Conservation (phyloP, 1,139 yeast genomes). For the Yamadazyma membranifaciens region DNA sequence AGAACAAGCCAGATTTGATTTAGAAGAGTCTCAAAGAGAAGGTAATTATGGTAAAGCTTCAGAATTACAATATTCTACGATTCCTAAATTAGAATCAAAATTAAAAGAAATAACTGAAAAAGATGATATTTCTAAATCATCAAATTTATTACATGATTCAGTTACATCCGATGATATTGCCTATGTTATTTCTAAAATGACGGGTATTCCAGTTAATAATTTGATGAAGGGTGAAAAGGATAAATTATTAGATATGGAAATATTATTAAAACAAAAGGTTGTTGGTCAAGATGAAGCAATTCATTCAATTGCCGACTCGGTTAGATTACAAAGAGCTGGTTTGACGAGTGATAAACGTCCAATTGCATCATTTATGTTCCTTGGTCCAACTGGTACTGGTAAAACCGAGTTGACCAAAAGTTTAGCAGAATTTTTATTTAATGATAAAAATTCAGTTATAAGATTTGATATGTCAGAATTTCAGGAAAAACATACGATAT, state of each 20-base stretch:
- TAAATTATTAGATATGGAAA: conserved; percentile 83
- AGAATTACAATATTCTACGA: conserved; percentile 79
- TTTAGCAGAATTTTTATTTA: conserved; percentile 86
- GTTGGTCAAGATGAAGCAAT: conserved; percentile 97
- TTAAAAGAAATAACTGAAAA: conserved; percentile 48
- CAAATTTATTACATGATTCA: conserved; percentile 73
- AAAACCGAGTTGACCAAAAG: conserved; percentile 93
- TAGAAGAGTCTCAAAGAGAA: conserved; percentile 78
- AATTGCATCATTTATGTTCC: conserved; percentile 90
- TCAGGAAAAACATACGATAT: conserved; percentile 89
- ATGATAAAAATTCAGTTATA: conserved; percentile 80
- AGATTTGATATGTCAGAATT: conserved; percentile 98
- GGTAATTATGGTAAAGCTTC: conserved; percentile 90
- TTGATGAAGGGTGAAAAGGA: conserved; percentile 94
- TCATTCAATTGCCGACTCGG: conserved; percentile 87
- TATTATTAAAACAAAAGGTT: conserved; percentile 69
- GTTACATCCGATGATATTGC: conserved; percentile 95
- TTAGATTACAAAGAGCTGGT: conserved; percentile 94
- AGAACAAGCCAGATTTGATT: conserved; percentile 79
- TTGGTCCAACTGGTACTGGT: conserved; percentile 99
- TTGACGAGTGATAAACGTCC: conserved; percentile 92
- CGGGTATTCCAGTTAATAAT: conserved; percentile 93
- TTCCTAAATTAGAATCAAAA: conserved; percentile 72
- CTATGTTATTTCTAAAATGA: conserved; percentile 85
- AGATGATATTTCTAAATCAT: conserved; percentile 24